These are phyloP conservation scores for Suhomyces maxii DNA, from an alignment of 1,139 yeast genomes.

Conservation along the genomic window DNA sequence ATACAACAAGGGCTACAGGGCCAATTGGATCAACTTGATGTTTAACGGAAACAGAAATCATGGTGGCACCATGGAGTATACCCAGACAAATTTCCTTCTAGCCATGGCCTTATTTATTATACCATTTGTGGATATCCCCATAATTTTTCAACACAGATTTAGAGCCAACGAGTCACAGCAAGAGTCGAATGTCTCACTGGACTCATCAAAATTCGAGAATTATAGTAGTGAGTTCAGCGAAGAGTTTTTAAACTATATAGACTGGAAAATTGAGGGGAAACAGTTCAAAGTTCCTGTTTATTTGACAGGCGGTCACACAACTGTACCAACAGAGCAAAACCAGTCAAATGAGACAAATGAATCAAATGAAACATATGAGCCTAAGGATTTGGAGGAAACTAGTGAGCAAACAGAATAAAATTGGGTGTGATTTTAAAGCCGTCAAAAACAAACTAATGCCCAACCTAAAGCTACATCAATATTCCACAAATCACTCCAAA, in stretches of 20 bases:
- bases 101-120: slow-evolving; percentile 25
- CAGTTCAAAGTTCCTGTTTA: slow-evolving; percentile 15
- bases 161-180: not conserved
- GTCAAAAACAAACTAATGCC: no score
- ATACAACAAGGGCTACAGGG: slow-evolving; percentile 30
- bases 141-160: slow-evolving; percentile 9
- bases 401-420: no score
- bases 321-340: not conserved
- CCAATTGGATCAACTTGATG: slow-evolving; percentile 38
- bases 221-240: slow-evolving; percentile 18
- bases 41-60: slow-evolving; percentile 30
- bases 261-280: slow-evolving; percentile 21
- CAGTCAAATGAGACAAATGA: no score
- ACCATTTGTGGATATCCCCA: slow-evolving; percentile 33
- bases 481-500: no score
- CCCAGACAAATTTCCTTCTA: slow-evolving; percentile 16
- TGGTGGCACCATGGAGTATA: slow-evolving; percentile 11
- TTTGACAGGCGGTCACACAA: not conserved
- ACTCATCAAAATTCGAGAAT: not conserved
- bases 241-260: slow-evolving; percentile 19
- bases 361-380: no score
- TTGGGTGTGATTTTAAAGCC: no score
- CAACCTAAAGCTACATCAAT: no score
- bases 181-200: not conserved
- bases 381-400: no score